phyloP scores from a whole-genome alignment of 306 rosid genomes.

The Albizia julibrissin region DNA sequence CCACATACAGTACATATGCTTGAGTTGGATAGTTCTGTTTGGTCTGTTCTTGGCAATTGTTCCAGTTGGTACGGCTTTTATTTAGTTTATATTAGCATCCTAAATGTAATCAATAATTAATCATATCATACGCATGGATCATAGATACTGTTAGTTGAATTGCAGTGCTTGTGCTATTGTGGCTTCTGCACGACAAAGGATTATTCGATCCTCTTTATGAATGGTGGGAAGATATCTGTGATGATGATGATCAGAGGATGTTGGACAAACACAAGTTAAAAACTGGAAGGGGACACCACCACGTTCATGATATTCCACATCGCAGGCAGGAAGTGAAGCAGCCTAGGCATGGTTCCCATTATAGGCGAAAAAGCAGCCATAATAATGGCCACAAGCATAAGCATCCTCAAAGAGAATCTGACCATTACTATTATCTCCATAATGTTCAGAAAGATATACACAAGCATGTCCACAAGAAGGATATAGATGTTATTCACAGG shows the following conservation, averaged over 20 bases:
- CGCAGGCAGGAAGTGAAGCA: slow-evolving; percentile 44
- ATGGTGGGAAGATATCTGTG: slow-evolving; percentile 78
- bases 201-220: slow-evolving; percentile 89
- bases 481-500: slow-evolving; percentile 30
- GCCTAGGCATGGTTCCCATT: slow-evolving; percentile 41
- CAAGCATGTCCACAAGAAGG: slow-evolving; percentile 55
- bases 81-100: slow-evolving; percentile 2
- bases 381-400: slow-evolving; percentile 47
- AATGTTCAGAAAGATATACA: slow-evolving; percentile 54
- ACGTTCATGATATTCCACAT: slow-evolving; percentile 39
- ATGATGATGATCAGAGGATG: slow-evolving; percentile 35
- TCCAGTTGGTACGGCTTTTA: slow-evolving; percentile 61
- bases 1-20: slow-evolving; percentile 85
- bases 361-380: slow-evolving; percentile 46
- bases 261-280: slow-evolving; percentile 34
- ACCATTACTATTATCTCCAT: slow-evolving; percentile 46
- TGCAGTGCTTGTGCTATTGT: slow-evolving; percentile 72
- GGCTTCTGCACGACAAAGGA: slow-evolving; percentile 86
- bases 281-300: slow-evolving; percentile 38
- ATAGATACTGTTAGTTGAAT: slow-evolving; percentile 34
- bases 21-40: slow-evolving; percentile 83
- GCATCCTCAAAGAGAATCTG: slow-evolving; percentile 49
- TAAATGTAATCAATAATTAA: background rate
- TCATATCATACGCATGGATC: slow-evolving; percentile 3
- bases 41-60: slow-evolving; percentile 76